Evolutionary conservation across 192 early-diverging fungal species (phyloP).

Genomic region (Coemansia guatemalensis): DNA sequence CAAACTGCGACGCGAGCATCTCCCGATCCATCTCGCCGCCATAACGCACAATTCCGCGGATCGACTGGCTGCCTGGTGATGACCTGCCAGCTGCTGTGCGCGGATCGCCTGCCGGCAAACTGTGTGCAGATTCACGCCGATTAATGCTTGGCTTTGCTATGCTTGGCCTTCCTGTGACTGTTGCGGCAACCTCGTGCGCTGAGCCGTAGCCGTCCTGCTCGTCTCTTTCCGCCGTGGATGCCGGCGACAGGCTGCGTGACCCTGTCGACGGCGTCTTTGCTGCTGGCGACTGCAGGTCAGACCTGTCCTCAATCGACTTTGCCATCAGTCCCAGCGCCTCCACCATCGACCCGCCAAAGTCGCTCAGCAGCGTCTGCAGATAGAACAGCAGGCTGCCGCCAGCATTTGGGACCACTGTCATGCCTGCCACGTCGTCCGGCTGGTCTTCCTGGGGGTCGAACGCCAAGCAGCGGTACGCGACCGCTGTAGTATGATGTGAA

Average conservation of each 20-base stretch:
- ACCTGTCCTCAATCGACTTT: constrained; percentile 38
- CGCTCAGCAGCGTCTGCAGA: constrained; percentile 24
- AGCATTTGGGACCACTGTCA: constrained; percentile 24
- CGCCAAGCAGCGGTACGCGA: constrained; percentile 43
- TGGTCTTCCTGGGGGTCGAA: constrained; percentile 28
- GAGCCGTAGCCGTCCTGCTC: background rate
- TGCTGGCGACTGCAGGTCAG: constrained; percentile 13
- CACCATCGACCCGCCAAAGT: constrained; percentile 43
- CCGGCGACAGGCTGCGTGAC: constrained; percentile 9
- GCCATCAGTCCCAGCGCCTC: constrained; percentile 45
- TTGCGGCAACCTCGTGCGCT: background rate
- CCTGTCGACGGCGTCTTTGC: background rate
- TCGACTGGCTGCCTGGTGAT: background rate
- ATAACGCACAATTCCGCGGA: constrained; percentile 13
- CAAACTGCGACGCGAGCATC: constrained; percentile 6
- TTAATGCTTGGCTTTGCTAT: background rate
- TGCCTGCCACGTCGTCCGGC: constrained; percentile 28
- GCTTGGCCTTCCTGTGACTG: background rate
- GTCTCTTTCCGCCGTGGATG: background rate
- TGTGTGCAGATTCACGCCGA: constrained; percentile 20
- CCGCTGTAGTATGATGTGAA: constrained; percentile 30
- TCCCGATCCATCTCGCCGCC: constrained; percentile 50
- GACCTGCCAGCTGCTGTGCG: background rate
- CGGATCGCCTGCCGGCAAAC: constrained; percentile 15
- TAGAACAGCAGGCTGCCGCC: constrained; percentile 27